phyloP scores from a whole-genome alignment of 257 asterid genomes.

The Nicotiana undulata region DNA sequence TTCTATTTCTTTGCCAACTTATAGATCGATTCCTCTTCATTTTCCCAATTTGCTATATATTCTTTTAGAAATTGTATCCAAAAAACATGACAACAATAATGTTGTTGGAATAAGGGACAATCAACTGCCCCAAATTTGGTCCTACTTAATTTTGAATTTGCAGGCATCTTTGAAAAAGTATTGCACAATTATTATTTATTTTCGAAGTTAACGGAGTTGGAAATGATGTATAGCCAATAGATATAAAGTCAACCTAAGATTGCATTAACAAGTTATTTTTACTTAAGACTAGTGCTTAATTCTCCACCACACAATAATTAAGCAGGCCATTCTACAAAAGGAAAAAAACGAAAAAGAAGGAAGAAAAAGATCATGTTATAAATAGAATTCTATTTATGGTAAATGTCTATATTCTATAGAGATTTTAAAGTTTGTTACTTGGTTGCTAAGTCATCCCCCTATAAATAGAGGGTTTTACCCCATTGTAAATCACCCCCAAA shows the following conservation, averaged over 20 bases:
- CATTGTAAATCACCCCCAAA: too few relatives aligned
- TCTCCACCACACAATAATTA: not conserved
- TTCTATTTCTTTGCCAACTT: not conserved
- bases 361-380: too few relatives aligned
- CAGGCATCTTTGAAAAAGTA: constrained; percentile 1
- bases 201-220: constrained; percentile 10
- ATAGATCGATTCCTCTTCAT: too few relatives aligned
- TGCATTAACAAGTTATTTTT: constrained; percentile 7
- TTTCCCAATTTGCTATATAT: not conserved
- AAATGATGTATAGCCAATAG: constrained; percentile 18
- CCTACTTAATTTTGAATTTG: not conserved
- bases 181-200: not conserved
- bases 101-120: not conserved
- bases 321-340: too few relatives aligned
- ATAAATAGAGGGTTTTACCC: too few relatives aligned
- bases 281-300: not conserved
- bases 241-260: constrained; percentile 20
- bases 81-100: not conserved
- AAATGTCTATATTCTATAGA: too few relatives aligned
- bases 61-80: not conserved
- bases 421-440: too few relatives aligned
- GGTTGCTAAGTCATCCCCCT: too few relatives aligned
- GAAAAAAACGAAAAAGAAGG: too few relatives aligned
- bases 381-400: too few relatives aligned
- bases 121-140: not conserved